Base-by-base conservation (phyloP, 345 rosid species). In the Acer saccharum region DNA sequence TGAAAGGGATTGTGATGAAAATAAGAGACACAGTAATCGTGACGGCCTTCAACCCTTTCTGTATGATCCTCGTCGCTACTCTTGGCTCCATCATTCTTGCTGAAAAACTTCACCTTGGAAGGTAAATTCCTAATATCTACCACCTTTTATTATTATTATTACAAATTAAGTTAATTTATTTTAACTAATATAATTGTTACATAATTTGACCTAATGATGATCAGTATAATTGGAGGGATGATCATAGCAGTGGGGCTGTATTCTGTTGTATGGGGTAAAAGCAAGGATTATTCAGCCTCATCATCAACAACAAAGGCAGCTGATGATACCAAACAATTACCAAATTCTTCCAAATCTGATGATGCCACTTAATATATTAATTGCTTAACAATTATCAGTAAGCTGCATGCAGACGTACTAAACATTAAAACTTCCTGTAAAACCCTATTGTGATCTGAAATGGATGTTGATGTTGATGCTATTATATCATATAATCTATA, bases 1-100 rank as follows among this genome's bases (percentile, higher is more conserved):
- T 91, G 58, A 93, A 92, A 92, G 94, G 97, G 0, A 74, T 86
- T 20, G 97, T 92, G 74, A 84, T 91, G 93, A 89, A 83, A 76
- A 84, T 87, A 6, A 90, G 91, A 84, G 95, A 93, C 1, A 94
- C 91, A 0, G 97, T 90, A 6, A 92, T 91, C 27, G 94, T 90
- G 11, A 93, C 97, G 11, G 93, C 90, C 7, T 93, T 94, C 77
- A 92, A 91, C 79, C 96, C 96, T 69, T 84, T 92, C 0, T 89
- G 97, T 84, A 92, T 89, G 98, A 82, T 93, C 81, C 80, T 89
- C 18, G 95, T 88, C 14, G 86, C 93, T 39, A 65, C 75, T 50
- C 86, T 94, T 68, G 89, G 84, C 44, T 88, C 92, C 46, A 17
- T 85, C 39, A 82, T 91, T 76, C 83, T 94, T 1, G 85, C 82